Evolutionary conservation across 2,329 filamentous ascomycete genomes (phyloP), one percentile per base, ranked within the genome.

Genomic region (Ramichloridium luteum): DNA sequence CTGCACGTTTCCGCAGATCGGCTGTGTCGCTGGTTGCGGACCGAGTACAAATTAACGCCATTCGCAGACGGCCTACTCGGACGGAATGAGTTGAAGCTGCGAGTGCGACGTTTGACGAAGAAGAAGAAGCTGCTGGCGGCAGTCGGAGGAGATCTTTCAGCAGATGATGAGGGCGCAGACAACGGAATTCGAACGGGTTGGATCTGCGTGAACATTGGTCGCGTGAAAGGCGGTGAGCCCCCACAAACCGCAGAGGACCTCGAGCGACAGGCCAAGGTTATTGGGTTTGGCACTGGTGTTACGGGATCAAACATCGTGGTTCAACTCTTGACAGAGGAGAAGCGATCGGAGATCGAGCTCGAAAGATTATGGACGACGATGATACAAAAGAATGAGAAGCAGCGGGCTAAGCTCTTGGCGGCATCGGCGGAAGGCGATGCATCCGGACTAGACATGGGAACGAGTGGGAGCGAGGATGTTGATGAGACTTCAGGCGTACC

Each of bases 141-240:
- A 37, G 72, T 74, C 0, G 74, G 75, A n/a, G 67, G 70, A 28
- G 60, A 63, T 28, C 43, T 58, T 5, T 64, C 72, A 4, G 72
- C 72, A 8, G 66, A 67, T 6, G 71, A 72, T 9, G 67, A 68
- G 10, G 62, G 69, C 2, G 8, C n/a, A 8, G 86, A 93, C 46
- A 83, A 94, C 50, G 88, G 86, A 2, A 81, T 93, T 31, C 77
- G 80, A 9, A 94, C 88, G 1, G 86, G 85, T 6, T 98, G 90
- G 90, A 80, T 98, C 13, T 98, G 90, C 57, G 81, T 96, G 38
- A 92, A 93, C 52, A 70, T 90, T 6, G 83, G 82, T 4, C 72
- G 71, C 11, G 67, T 84, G 1, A 72, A 78, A 26, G 83, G 82
- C 4, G 73, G 72, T 6, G 67, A 83, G 2, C 69, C 78, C 25